Base-by-base conservation (phyloP, 106 monocot species). In the Alisma plantagoaquatica region DNA sequence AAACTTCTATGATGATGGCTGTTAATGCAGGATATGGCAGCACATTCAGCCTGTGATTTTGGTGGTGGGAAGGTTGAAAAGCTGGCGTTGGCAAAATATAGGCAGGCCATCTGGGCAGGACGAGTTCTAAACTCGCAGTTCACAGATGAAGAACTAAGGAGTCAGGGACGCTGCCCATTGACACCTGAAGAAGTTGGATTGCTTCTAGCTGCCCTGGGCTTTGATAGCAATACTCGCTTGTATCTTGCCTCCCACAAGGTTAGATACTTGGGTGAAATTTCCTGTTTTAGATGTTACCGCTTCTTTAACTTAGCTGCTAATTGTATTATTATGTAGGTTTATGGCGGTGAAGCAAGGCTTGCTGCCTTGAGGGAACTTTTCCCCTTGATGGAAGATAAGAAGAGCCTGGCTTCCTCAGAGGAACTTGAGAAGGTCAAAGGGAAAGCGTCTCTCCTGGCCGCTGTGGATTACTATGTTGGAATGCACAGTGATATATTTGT, bases 241-340 rank as follows among this genome's bases (percentile, higher is more conserved):
- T 91, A 91, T 73, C 85, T 91, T 47, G 84, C 84, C n/a, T 85
- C 91, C 17, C 91, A 91, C 65, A 91, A 91, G 91, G 91, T 90
- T 0, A 56, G 15, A 1, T 41, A 16, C 32, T 23, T n/a, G n/a
- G n/a, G n/a, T n/a, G n/a, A n/a, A n/a, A n/a, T 56, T 33, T 52
- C 51, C 26, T 15, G 15, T 20, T 7, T 7, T 7, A 38, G 14
- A 38, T 38, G 5, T 14, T 14, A 38, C 35, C 14, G 35, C 5
- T 7, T 38, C 14, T 38, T 6, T 14, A 38, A 38, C 35, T 14
- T 38, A 38, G 35, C 35, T 0, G 21, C 32, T 56, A 21, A 33
- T 31, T 5, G 33, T 33, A 33, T 38, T 35, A 33, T 56, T 11
- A 2, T 56, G 15, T 46, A 80, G 90, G 90, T 91, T 27, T 91